Evolutionary conservation across 257 asterid genomes (phyloP).

Genomic region (Gardenia jasminoides): DNA sequence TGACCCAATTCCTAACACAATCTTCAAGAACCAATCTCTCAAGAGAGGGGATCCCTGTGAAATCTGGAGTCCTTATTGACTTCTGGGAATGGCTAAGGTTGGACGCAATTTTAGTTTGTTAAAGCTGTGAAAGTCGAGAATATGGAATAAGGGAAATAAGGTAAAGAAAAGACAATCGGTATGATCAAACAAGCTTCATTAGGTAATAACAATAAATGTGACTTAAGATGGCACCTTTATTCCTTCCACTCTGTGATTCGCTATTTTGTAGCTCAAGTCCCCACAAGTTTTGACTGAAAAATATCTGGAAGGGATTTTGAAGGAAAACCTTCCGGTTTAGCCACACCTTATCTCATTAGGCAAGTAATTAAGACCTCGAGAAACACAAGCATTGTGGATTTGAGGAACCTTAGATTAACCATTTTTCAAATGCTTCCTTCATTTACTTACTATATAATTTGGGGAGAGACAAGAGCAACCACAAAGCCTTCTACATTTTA

Average conservation of each 20-base stretch:
- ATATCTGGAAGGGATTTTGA: conserved; percentile 1
- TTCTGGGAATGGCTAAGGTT: conserved; percentile 27
- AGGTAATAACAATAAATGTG: no score
- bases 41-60: conserved; percentile 19
- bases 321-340: conserved; percentile 17
- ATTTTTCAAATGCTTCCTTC: conserved; percentile 11
- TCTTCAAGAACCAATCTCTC: conserved; percentile 18
- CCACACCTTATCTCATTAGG: conserved; percentile 16
- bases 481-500: conserved; percentile 22
- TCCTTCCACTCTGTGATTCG: conserved; percentile 13
- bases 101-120: conserved; percentile 22
- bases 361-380: not conserved
- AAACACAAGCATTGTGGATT: conserved; percentile 18
- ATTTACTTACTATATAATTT: not conserved
- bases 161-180: no score
- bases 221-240: conserved; percentile 6
- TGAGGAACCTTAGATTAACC: conserved; percentile 22
- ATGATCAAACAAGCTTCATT: not conserved
- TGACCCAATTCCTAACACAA: no score
- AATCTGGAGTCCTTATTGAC: conserved; percentile 15
- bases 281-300: conserved; percentile 12
- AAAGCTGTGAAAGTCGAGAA: not conserved
- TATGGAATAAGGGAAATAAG: not conserved
- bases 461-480: conserved; percentile 6
- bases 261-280: conserved; percentile 11